Base-by-base conservation (phyloP, 2,329 filamentous ascomycete species). In the Fusarium beomiforme region DNA sequence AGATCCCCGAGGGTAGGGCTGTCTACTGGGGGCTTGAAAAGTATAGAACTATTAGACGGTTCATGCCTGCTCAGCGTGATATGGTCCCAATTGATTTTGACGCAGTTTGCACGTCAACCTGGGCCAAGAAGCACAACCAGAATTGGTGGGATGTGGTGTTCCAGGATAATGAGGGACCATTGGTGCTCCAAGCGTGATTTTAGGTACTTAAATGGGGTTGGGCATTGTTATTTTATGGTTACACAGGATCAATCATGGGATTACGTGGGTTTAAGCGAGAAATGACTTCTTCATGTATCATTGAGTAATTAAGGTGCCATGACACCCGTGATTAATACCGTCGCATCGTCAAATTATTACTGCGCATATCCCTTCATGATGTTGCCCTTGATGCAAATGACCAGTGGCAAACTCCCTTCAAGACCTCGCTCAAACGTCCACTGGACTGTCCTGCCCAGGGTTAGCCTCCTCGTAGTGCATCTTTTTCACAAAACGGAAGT, bases 401-500 rank as follows among this genome's bases (percentile, higher is more conserved):
- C 26, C 34, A n/a, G 54, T 16, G 19, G 19, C 21, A 41, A 3
- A 19, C 41, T 14, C 11, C 8, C 14, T 8, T 13, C 17, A 13
- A 24, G 34, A 29, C 29, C 6, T 23, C 19, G 21, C 51, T 55
- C 21, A 44, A 31, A n/a, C 64, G 9, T 69, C 65, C 16, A 69
- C 41, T 24, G 70, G 70, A 9, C 59, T 61, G 13, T 75, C 73
- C 59, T 85, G 84, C 8, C 81, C 83, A 0, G 81, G 81, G 66
- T 86, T 85, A 23, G 79, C 80, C 26, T 81, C 83, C 65, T 85
- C 80, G 69, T 87, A 88, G 51, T 86, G 80, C 54, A 86, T 78
- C 5, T 76, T 60, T 72, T 85, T 85, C 34, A 88, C 77, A 1
- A 87, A 65, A 63, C 82, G 82, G 77, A 86, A 88, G 26, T 86